Conservation (phyloP, 139 green algal genomes). For the Zygnema cylindricum region DNA sequence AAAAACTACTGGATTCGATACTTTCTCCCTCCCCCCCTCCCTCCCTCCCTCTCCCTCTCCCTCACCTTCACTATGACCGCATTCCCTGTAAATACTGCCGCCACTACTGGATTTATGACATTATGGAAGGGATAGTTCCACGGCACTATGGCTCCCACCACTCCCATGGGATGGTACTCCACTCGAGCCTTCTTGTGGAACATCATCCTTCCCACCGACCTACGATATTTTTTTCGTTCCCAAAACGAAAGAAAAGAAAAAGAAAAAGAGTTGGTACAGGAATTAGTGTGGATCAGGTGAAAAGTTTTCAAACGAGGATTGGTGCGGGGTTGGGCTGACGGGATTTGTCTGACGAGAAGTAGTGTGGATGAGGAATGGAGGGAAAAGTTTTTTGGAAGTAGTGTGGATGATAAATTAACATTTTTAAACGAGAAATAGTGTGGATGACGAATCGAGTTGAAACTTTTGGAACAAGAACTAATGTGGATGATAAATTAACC, state of each 20-base stretch:
- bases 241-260: not conserved
- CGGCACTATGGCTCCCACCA: conserved; percentile 93
- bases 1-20: not conserved
- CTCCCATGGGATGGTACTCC: conserved; percentile 85
- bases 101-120: conserved; percentile 94
- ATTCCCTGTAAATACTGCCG: conserved; percentile 92
- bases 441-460: too few species aligned
- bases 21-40: not conserved
- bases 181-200: conserved; percentile 94
- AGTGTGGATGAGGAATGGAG: too few species aligned
- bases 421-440: too few species aligned
- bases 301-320: too few species aligned
- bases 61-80: conserved; percentile 96
- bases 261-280: not conserved
- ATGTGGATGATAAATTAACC: too few species aligned
- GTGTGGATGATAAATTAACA: too few species aligned
- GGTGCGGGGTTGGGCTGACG: too few species aligned
- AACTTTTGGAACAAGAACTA: too few species aligned
- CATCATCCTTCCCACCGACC: conserved; percentile 86
- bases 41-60: not conserved
- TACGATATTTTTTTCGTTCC: not conserved
- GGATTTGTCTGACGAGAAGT: too few species aligned
- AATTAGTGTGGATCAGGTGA: too few species aligned
- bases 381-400: too few species aligned
- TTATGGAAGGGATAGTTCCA: conserved; percentile 99